A percentile compares a stretch with the other conserved stretches of the same genome.
Conservation (phyloP, 805 yeast species). For the Blastobotrys muscicola region DNA sequence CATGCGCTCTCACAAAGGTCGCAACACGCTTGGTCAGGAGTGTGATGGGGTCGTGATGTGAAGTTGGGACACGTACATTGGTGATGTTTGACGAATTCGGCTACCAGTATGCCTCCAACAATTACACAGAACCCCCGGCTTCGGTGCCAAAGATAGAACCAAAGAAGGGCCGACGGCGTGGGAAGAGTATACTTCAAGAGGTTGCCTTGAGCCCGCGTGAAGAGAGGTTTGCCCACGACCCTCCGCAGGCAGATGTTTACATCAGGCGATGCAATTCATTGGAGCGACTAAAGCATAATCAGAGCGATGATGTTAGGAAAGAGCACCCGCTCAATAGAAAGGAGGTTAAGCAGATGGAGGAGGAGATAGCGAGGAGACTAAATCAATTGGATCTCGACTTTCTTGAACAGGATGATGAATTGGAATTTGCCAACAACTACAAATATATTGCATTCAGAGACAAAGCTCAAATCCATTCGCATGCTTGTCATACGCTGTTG, state of each 20-base stretch:
- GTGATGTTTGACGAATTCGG: too few relatives aligned
- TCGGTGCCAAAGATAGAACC: too few relatives aligned
- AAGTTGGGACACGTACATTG: too few relatives aligned
- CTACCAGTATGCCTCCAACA: neutral
- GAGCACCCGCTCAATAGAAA: slow-evolving; percentile 31
- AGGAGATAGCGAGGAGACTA: slow-evolving; percentile 26
- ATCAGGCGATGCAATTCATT: slow-evolving; percentile 16
- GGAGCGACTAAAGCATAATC: neutral
- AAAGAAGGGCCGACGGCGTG: too few relatives aligned
- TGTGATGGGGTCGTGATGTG: too few relatives aligned
- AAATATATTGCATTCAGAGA: slow-evolving; percentile 27
- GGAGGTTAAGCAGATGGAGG: slow-evolving; percentile 28
- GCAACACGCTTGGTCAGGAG: too few relatives aligned
- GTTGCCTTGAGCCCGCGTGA: too few relatives aligned
- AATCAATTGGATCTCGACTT: slow-evolving; percentile 32
- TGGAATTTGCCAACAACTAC: slow-evolving; percentile 32
- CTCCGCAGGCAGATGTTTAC: slow-evolving; percentile 10
- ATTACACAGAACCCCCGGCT: neutral
- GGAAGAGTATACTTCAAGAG: too few relatives aligned
- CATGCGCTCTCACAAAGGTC: too few relatives aligned
- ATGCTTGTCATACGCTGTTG: slow-evolving; percentile 30
- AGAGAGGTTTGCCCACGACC: neutral
- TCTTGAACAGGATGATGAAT: slow-evolving; percentile 28
- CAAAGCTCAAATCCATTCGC: slow-evolving; percentile 24
- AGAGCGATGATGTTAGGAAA: neutral